phyloP scores from a whole-genome alignment of 805 yeast genomes.

The Sugiyamaella chiloensis region DNA sequence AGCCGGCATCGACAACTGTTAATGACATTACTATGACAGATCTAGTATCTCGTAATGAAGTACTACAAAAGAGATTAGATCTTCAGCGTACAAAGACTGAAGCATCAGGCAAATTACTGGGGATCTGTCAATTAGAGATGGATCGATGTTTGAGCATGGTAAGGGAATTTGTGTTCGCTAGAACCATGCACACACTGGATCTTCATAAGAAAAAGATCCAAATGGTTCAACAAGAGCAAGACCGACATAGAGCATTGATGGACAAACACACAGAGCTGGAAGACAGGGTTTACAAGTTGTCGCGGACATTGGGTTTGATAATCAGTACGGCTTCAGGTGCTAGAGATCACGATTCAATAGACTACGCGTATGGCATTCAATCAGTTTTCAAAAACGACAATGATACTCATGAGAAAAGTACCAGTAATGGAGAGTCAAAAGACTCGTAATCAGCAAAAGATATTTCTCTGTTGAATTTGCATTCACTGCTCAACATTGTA shows the following conservation, averaged over 20 bases:
- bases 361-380: conserved; percentile 12
- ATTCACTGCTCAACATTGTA: too few relatives aligned
- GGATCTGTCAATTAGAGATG: conserved; percentile 16
- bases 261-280: conserved; percentile 22
- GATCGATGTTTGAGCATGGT: conserved; percentile 21
- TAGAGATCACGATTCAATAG: conserved; percentile 10
- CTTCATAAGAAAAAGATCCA: conserved; percentile 21
- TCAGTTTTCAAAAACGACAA: neutral
- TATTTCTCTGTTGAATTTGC: too few relatives aligned
- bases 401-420: too few relatives aligned
- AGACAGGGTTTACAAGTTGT: conserved; percentile 11
- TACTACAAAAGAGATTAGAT: conserved; percentile 16
- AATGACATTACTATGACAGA: conserved; percentile 10
- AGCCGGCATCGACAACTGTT: neutral
- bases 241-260: conserved; percentile 19
- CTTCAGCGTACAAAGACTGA: conserved; percentile 12
- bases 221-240: conserved; percentile 20
- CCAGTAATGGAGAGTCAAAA: too few relatives aligned
- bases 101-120: conserved; percentile 18
- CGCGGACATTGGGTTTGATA: conserved; percentile 20
- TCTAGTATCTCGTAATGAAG: conserved; percentile 11
- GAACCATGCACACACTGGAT: conserved; percentile 20
- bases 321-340: conserved; percentile 6
- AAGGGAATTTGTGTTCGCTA: conserved; percentile 19
- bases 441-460: too few relatives aligned